These are phyloP conservation scores for Citrullus mucosospermus DNA, from an alignment of 306 rosid species.

Conservation along the genomic window DNA sequence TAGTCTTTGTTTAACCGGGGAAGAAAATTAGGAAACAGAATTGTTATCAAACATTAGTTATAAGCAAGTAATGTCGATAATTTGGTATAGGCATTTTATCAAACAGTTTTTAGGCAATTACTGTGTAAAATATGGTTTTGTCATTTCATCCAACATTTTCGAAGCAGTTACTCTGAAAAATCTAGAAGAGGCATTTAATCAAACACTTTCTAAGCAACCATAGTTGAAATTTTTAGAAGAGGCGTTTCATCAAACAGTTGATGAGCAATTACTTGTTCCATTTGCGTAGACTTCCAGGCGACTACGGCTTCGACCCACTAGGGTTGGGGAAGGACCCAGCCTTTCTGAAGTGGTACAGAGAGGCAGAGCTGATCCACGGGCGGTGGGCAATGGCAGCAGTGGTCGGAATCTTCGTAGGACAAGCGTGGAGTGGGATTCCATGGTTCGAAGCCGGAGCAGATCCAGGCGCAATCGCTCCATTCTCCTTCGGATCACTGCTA, in stretches of 20 bases:
- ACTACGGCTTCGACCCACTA: constrained; percentile 88
- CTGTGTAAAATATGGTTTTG: not conserved
- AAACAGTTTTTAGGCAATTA: not conserved
- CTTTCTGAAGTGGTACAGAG: constrained; percentile 96
- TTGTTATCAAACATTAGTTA: no score
- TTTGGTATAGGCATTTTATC: not conserved
- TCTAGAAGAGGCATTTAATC: no score
- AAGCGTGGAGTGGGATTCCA: constrained; percentile 95
- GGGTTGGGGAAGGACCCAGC: constrained; percentile 92
- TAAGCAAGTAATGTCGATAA: not conserved
- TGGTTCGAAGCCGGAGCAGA: constrained; percentile 97
- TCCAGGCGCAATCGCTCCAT: constrained; percentile 82
- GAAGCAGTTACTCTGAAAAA: not conserved
- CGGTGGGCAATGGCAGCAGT: constrained; percentile 99
- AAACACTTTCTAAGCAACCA: not conserved
- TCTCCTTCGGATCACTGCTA: constrained; percentile 83
- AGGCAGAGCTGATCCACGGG: constrained; percentile 97
- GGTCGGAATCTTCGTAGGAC: constrained; percentile 84
- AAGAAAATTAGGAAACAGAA: no score
- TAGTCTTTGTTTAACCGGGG: no score
- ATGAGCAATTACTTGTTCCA: not conserved
- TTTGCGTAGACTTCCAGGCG: constrained; percentile 77
- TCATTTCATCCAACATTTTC: not conserved
- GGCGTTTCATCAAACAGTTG: not conserved
- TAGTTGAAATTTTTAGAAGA: not conserved